A percentile compares a stretch with the other conserved stretches of the same genome.
These are phyloP conservation scores for Linum tenue DNA, from an alignment of 345 rosid genomes.

Conservation along the genomic window DNA sequence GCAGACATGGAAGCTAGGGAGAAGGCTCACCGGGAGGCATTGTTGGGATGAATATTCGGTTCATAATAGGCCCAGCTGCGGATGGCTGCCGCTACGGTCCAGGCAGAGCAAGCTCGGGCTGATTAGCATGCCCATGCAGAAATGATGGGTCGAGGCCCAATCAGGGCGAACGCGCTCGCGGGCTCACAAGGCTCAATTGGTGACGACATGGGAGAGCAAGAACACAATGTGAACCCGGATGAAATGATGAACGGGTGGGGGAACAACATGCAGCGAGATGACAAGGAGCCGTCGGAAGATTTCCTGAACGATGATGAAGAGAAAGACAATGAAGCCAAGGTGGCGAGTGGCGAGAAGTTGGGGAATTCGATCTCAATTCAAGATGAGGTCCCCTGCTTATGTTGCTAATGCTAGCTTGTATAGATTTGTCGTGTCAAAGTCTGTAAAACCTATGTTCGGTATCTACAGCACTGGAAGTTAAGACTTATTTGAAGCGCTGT, in stretches of 20 bases:
- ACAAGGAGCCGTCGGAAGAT: constrained; percentile 80
- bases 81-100: constrained; percentile 63
- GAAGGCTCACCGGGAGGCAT: constrained; percentile 68
- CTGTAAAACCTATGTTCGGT: too few relatives aligned
- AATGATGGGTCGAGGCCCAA: constrained; percentile 50
- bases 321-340: constrained; percentile 66
- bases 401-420: too few relatives aligned
- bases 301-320: constrained; percentile 88
- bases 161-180: constrained; percentile 55
- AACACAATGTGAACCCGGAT: constrained; percentile 45
- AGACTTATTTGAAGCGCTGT: too few relatives aligned
- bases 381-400: too few relatives aligned
- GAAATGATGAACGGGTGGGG: constrained; percentile 94
- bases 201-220: constrained; percentile 63
- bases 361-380: constrained; percentile 69
- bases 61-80: constrained; percentile 67
- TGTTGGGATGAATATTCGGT: too few relatives aligned
- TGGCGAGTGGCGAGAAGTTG: constrained; percentile 61
- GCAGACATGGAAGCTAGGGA: constrained; percentile 61
- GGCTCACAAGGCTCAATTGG: constrained; percentile 46
- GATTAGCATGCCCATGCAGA: constrained; percentile 64
- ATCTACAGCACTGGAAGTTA: too few relatives aligned
- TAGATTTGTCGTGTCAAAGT: too few relatives aligned
- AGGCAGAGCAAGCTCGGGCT: constrained; percentile 60
- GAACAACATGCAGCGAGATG: constrained; percentile 57